Conservation (phyloP, 805 yeast genomes). For the Myxozyma vanderwaltii region DNA sequence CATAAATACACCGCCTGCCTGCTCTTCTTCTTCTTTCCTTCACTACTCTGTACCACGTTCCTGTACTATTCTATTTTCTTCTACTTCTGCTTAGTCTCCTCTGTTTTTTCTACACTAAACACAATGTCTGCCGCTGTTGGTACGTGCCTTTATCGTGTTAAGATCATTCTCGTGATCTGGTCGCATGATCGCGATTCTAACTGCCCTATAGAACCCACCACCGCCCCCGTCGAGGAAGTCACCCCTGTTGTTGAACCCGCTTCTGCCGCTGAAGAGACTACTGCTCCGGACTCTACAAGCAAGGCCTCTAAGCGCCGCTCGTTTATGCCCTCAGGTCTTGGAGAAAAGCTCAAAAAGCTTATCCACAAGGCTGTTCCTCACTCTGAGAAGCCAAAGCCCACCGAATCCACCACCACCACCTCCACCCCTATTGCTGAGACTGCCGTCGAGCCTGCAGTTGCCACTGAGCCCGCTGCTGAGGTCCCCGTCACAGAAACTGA, state of each 20-base stretch:
- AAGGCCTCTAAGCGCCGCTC: conserved; percentile 24
- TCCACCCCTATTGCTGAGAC: conserved; percentile 9
- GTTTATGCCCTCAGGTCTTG: conserved; percentile 29
- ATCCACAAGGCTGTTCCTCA: conserved; percentile 24
- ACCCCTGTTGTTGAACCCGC: conserved; percentile 2
- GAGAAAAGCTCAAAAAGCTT: conserved; percentile 30
- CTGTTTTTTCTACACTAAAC: neutral
- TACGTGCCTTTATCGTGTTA: neutral
- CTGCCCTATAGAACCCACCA: conserved; percentile 4
- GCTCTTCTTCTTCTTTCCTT: neutral
- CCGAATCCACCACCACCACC: conserved; percentile 3
- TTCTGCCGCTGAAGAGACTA: neutral
- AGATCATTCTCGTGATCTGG: neutral
- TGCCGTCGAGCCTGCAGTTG: conserved; percentile 11
- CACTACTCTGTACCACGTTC: neutral
- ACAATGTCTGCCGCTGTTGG: conserved; percentile 23
- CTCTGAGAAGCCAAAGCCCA: conserved; percentile 10
- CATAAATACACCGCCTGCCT: conserved; percentile 3
- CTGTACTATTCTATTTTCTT: too few relatives aligned
- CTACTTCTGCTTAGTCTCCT: neutral
- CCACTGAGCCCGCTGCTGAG: conserved; percentile 22
- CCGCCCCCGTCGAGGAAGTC: conserved; percentile 19
- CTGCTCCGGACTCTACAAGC: conserved; percentile 14
- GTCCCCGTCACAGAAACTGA: conserved; percentile 4
- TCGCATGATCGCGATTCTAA: too few relatives aligned